Conservation (phyloP, 306 rosid genomes). For the Fagus crenata region DNA sequence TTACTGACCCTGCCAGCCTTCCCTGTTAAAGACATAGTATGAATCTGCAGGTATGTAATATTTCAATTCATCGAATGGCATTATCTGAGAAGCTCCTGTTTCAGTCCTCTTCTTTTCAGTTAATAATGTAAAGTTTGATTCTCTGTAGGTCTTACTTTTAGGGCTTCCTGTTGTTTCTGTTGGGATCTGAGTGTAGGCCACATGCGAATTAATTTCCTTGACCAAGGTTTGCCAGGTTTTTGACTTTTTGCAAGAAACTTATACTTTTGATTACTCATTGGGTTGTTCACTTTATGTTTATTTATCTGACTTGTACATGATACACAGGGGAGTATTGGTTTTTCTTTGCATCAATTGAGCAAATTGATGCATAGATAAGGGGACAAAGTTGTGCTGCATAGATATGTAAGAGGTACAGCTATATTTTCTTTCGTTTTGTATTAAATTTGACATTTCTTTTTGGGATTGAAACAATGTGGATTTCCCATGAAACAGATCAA, state of each 20-base stretch:
- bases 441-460: neutral
- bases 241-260: conserved; percentile 1
- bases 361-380: conserved; percentile 15
- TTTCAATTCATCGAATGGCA: conserved; percentile 16
- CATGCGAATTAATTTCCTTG: conserved; percentile 8
- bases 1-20: conserved; percentile 25
- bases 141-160: conserved; percentile 24
- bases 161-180: conserved; percentile 3
- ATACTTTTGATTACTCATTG: neutral
- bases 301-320: neutral
- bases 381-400: conserved; percentile 6
- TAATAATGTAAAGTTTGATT: conserved; percentile 16
- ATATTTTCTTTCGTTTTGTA: neutral
- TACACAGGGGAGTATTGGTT: conserved; percentile 2
- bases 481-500: neutral
- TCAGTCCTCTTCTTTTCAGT: conserved; percentile 7
- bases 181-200: conserved; percentile 13
- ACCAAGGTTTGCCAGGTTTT: conserved; percentile 12
- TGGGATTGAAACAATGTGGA: neutral
- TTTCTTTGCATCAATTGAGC: neutral
- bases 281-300: neutral
- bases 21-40: conserved; percentile 9
- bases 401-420: conserved; percentile 22
- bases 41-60: conserved; percentile 29
- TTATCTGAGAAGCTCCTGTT: conserved; percentile 12